Percentiles rank a stretch among this genome's conserved stretches.
Evolutionary conservation across 805 yeast species (phyloP).

Genomic region (Monosporozyma servazzii): DNA sequence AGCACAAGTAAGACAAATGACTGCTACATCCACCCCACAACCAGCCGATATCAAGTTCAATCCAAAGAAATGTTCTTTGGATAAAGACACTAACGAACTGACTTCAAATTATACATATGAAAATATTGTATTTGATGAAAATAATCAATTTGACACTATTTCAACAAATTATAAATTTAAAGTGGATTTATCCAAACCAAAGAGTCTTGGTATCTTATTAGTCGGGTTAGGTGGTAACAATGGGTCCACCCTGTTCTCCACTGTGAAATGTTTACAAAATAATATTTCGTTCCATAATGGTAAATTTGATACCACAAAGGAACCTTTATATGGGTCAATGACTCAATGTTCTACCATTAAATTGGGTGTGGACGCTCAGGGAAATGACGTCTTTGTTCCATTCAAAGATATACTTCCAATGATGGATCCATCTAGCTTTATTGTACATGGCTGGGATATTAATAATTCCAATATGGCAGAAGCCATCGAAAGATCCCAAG

Average conservation of each 20-base stretch:
- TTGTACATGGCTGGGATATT: slow-evolving; percentile 94
- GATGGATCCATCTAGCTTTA: slow-evolving; percentile 82
- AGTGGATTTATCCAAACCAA: slow-evolving; percentile 67
- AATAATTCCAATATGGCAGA: slow-evolving; percentile 57
- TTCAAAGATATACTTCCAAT: slow-evolving; percentile 84
- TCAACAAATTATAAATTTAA: slow-evolving; percentile 61
- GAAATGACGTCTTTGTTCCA: slow-evolving; percentile 86
- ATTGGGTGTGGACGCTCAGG: slow-evolving; percentile 73
- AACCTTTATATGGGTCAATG: slow-evolving; percentile 62
- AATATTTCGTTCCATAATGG: slow-evolving; percentile 71
- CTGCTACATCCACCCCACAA: background rate
- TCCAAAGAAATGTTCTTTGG: slow-evolving; percentile 4
- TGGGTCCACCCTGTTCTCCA: slow-evolving; percentile 84
- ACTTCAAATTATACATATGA: slow-evolving; percentile 7
- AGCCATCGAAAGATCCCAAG: slow-evolving; percentile 80
- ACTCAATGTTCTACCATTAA: slow-evolving; percentile 88
- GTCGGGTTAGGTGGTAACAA: slow-evolving; percentile 97
- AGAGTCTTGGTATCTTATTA: slow-evolving; percentile 72
- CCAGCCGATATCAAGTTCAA: slow-evolving; percentile 4
- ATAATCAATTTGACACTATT: background rate
- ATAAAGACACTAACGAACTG: slow-evolving; percentile 2
- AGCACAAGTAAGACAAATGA: background rate
- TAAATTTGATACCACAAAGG: slow-evolving; percentile 62
- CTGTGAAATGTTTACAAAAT: slow-evolving; percentile 77
- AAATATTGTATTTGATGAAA: slow-evolving; percentile 12